Evolutionary conservation across 2,329 filamentous ascomycete species (phyloP), one percentile per base, ranked within the genome.

Genomic region (Tolypocladium tundrense): DNA sequence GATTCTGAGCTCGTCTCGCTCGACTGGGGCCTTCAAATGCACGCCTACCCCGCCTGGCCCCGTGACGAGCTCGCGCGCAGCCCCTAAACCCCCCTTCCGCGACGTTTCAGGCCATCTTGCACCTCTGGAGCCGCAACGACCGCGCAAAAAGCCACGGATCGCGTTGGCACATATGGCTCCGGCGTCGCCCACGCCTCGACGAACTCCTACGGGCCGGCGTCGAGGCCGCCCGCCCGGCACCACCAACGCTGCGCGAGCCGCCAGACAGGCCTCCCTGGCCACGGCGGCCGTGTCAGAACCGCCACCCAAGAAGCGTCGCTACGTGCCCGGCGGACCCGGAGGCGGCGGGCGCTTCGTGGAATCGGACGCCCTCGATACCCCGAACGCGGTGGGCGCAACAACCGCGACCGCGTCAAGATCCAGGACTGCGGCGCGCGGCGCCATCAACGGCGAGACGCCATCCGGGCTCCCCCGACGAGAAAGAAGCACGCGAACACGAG

Each of bases 301-400:
- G 33, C 85, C 87, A 14, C 79, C 79, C 1, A 91, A 91, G 74
- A 84, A 83, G 68, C 81, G 86, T 64, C 82, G 85, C 72, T 97
- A 96, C 75, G 83, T 95, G 53, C 90, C 93, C 40, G 91, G 91
- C 53, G 91, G 91, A 3, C 88, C 90, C 59, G 91, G 90, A 43
- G 91, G 91, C 52, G 91, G 91, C 59, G 91, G 91, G 24, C 80
- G 91, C 68, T 96, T 91, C 71, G 78, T 94, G 41, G 90, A 95
- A 64, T 80, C 87, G 58, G 84, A 90, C 58, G 82, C 82, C 55
- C 76, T 80, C 60, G 84, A 88, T 62, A 82, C 80, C 48, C 80
- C 80, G 48, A 78, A 80, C 13, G 59, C 67, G 4, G 57, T 58
- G 33, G 61, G 62, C 16, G 62, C 48, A 21, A 35, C 48, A 16